A percentile compares a stretch with the other conserved stretches of the same genome.
These are phyloP conservation scores for Porogramme epimiltina DNA, from an alignment of 1,284 basidiomycete species.

Conservation along the genomic window DNA sequence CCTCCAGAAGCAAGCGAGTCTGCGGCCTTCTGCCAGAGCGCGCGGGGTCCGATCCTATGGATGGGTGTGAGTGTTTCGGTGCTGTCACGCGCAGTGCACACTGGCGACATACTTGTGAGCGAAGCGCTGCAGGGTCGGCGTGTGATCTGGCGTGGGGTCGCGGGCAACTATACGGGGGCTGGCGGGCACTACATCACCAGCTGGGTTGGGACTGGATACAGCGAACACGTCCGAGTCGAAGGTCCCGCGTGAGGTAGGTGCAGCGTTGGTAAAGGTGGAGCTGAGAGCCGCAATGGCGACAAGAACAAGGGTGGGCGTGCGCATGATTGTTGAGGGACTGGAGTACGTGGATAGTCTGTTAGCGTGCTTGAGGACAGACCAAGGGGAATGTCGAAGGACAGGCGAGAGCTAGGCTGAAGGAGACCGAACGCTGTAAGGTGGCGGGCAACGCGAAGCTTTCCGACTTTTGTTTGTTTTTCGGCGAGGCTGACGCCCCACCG, in stretches of 20 bases:
- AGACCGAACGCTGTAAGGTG: neutral
- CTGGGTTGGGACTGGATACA: constrained; percentile 5
- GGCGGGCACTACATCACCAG: neutral
- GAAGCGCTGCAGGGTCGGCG: constrained; percentile 4
- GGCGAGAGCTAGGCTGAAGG: constrained; percentile 3
- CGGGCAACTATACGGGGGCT: constrained; percentile 7
- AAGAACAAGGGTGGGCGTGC: constrained; percentile 28
- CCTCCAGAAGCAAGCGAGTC: too few relatives aligned
- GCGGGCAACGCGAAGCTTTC: too few relatives aligned
- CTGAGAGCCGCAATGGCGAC: constrained; percentile 27
- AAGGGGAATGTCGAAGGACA: constrained; percentile 2
- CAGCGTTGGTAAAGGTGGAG: constrained; percentile 21
- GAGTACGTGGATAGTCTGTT: constrained; percentile 7
- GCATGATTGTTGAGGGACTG: constrained; percentile 24
- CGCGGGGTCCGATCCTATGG: constrained; percentile 13
- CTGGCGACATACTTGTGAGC: constrained; percentile 11
- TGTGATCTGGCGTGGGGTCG: constrained; percentile 8
- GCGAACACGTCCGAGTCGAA: constrained; percentile 16
- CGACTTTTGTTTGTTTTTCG: too few relatives aligned
- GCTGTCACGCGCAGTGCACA: too few relatives aligned
- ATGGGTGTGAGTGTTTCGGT: too few relatives aligned
- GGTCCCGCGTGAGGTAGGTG: constrained; percentile 20
- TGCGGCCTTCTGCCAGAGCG: neutral
- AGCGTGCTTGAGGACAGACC: constrained; percentile 4
- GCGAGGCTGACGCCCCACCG: constrained; percentile 6